Evolutionary conservation across 805 yeast genomes (phyloP).

Genomic region (Hanseniaspora meyeri): DNA sequence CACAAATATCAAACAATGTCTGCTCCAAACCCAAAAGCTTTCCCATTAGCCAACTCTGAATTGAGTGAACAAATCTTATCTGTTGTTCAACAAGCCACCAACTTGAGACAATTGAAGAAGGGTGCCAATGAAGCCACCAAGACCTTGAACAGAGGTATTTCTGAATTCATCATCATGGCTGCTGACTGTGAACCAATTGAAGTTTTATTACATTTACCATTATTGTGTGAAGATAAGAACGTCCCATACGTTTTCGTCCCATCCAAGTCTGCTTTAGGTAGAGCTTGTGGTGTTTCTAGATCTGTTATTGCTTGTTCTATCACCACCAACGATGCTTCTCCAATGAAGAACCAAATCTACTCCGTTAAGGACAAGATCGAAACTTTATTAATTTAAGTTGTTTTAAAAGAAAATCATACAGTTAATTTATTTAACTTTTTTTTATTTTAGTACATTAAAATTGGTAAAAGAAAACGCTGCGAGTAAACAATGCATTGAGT

Average conservation of each 20-base stretch:
- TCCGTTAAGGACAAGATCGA: conserved; percentile 98
- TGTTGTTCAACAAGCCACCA: conserved; percentile 94
- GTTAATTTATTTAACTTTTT: background rate
- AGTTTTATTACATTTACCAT: conserved; percentile 91
- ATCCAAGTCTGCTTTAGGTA: conserved; percentile 94
- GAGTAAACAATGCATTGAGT: background rate
- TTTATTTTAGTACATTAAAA: background rate
- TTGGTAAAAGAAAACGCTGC: background rate
- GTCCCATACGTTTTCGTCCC: conserved; percentile 99
- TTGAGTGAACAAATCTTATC: conserved; percentile 94
- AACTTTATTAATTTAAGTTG: conserved; percentile 72
- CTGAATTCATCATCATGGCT: conserved; percentile 98
- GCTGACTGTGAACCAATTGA: conserved; percentile 99
- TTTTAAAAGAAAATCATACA: conserved; percentile 12
- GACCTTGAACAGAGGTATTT: conserved; percentile 97
- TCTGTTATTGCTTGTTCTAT: conserved; percentile 98
- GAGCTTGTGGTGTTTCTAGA: conserved; percentile 99
- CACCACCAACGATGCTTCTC: conserved; percentile 95
- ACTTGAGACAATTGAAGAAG: conserved; percentile 95
- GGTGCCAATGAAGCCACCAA: conserved; percentile 99
- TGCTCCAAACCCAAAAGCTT: conserved; percentile 94
- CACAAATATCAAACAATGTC: conserved; percentile 38
- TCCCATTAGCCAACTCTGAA: conserved; percentile 95
- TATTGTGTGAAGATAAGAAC: conserved; percentile 97
- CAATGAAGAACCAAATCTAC: conserved; percentile 92